phyloP scores from a whole-genome alignment of 352 stramenopile genomes.

The Pythium coloratum region DNA sequence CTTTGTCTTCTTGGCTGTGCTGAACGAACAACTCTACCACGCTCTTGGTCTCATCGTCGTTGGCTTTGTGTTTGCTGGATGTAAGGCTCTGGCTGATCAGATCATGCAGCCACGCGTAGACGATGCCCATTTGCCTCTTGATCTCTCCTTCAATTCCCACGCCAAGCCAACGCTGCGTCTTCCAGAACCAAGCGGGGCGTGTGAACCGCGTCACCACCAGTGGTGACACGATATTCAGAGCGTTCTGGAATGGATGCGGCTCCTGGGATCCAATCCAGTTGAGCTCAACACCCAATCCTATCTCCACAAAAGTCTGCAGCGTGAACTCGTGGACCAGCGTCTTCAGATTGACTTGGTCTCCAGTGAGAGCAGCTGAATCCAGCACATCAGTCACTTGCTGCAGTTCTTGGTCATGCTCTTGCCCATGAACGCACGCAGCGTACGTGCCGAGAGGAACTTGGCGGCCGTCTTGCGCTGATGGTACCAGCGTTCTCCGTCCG shows the following conservation, averaged over 20 bases:
- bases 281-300: slow-evolving; percentile 51
- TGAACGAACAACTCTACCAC: slow-evolving; percentile 25
- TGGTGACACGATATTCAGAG: slow-evolving; percentile 35
- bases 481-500: slow-evolving; percentile 33
- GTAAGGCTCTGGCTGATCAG: slow-evolving; percentile 16
- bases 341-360: slow-evolving; percentile 20
- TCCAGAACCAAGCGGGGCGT: slow-evolving; percentile 52
- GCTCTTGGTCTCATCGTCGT: slow-evolving; percentile 24
- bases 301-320: slow-evolving; percentile 54
- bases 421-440: slow-evolving; percentile 29
- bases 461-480: slow-evolving; percentile 32
- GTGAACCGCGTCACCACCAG: slow-evolving; percentile 44
- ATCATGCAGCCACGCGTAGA: slow-evolving; percentile 45
- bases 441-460: slow-evolving; percentile 33
- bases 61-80: slow-evolving; percentile 12
- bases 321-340: slow-evolving; percentile 49
- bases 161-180: slow-evolving; percentile 46
- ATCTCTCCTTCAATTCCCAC: slow-evolving; percentile 42
- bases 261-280: slow-evolving; percentile 36
- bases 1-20: slow-evolving; percentile 17
- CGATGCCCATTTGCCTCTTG: slow-evolving; percentile 22
- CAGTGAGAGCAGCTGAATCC: neutral
- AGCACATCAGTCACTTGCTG: neutral
- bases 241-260: slow-evolving; percentile 47
- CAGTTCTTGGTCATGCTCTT: slow-evolving; percentile 21